A percentile compares a stretch with the other conserved stretches of the same genome.
Evolutionary conservation across 2,329 filamentous ascomycete species (phyloP).

Genomic region (Fusarium brachygibbosum): DNA sequence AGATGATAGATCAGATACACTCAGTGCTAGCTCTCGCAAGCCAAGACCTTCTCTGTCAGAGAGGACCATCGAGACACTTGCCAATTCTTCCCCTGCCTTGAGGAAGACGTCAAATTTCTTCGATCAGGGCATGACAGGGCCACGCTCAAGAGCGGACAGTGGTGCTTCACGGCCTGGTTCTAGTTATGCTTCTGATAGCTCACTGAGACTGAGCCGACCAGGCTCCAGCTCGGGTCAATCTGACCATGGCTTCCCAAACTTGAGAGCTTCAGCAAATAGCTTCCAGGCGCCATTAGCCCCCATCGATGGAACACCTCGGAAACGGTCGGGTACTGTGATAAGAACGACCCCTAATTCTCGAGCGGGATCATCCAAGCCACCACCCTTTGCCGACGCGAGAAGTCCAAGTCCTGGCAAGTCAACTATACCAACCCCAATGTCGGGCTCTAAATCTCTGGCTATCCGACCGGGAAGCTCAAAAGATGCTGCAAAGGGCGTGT

Average conservation of each 20-base stretch:
- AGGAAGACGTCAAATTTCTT: constrained; percentile 81
- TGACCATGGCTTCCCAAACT: constrained; percentile 55
- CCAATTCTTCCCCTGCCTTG: constrained; percentile 79
- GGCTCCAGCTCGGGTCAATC: constrained; percentile 67
- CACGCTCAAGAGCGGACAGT: constrained; percentile 63
- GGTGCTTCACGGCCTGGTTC: constrained; percentile 66
- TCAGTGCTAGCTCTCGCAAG: constrained; percentile 46
- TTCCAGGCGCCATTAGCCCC: constrained; percentile 60
- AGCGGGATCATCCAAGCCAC: constrained; percentile 47
- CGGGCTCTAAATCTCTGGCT: constrained; percentile 63
- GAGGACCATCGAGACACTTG: constrained; percentile 86
- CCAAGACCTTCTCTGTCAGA: constrained; percentile 77
- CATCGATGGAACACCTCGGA: constrained; percentile 61
- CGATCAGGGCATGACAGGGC: constrained; percentile 63
- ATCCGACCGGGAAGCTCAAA: constrained; percentile 63
- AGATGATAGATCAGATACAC: constrained; percentile 35
- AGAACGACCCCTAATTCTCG: constrained; percentile 47
- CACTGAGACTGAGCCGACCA: constrained; percentile 67
- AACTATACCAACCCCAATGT: constrained; percentile 52
- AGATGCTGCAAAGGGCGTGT: constrained; percentile 66
- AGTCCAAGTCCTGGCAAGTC: constrained; percentile 59
- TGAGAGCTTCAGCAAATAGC: constrained; percentile 60
- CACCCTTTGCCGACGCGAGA: constrained; percentile 45
- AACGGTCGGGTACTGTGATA: constrained; percentile 41
- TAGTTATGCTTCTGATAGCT: constrained; percentile 73